These are phyloP conservation scores for Mortierella sp. DNA, from an alignment of 371 early-diverging fungal genomes.

Conservation along the genomic window DNA sequence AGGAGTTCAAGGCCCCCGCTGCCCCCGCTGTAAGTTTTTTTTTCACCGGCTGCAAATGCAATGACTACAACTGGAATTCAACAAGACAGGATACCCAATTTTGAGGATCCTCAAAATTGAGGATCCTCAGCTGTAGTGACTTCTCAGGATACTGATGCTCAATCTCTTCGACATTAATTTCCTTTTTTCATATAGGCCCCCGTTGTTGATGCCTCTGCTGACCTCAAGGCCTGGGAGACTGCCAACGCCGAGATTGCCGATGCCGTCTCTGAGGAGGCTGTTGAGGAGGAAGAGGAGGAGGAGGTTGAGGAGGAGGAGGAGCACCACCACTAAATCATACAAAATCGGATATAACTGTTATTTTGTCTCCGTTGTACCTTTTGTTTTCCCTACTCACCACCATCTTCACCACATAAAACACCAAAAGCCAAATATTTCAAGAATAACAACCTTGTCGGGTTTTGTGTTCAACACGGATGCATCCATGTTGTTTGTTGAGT, in stretches of 20 bases:
- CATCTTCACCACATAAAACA: too few relatives aligned
- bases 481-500: too few relatives aligned
- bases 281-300: conserved; percentile 29
- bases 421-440: too few relatives aligned
- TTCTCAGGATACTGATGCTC: background rate
- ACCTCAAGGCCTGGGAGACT: conserved; percentile 56
- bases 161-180: background rate
- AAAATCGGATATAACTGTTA: too few relatives aligned
- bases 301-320: conserved; percentile 35
- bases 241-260: conserved; percentile 51
- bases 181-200: conserved; percentile 30
- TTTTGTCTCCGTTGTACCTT: too few relatives aligned
- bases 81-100: background rate
- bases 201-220: conserved; percentile 45
- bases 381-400: too few relatives aligned
- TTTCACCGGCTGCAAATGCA: too few relatives aligned
- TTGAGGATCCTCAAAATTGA: too few relatives aligned
- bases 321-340: conserved; percentile 35
- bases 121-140: too few relatives aligned
- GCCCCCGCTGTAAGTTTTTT: conserved; percentile 44
- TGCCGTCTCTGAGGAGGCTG: conserved; percentile 23
- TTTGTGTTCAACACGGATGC: too few relatives aligned
- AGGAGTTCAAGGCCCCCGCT: conserved; percentile 56
- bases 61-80: background rate
- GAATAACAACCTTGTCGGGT: too few relatives aligned